A percentile compares a stretch with the other conserved stretches of the same genome.
Conservation (phyloP, 331 rosid species). For the Quercus lobata region DNA sequence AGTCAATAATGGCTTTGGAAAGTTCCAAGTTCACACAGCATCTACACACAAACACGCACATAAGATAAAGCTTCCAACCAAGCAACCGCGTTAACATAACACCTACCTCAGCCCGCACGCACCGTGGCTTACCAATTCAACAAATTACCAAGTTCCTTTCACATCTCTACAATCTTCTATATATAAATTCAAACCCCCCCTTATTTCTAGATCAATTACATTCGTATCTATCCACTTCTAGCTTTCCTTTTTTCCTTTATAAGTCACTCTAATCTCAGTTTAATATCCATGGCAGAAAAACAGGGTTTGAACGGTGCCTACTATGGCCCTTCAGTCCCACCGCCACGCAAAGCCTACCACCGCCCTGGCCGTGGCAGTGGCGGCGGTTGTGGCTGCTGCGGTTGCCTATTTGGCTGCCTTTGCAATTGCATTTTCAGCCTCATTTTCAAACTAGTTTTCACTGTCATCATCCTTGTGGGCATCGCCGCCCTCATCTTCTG, state of each 20-base stretch:
- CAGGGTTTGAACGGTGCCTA: background rate
- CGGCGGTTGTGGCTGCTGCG: constrained; percentile 19
- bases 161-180: background rate
- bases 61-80: background rate
- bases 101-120: background rate
- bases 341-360: background rate
- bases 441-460: constrained; percentile 41
- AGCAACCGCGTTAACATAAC: background rate
- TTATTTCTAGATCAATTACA: background rate
- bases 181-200: background rate
- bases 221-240: no score
- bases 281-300: background rate
- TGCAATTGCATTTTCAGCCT: constrained; percentile 44
- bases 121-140: background rate
- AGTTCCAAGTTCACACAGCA: background rate
- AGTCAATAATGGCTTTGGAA: background rate
- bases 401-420: constrained; percentile 36
- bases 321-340: constrained; percentile 9
- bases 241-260: background rate
- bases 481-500: constrained; percentile 52
- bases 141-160: no score
- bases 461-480: constrained; percentile 31
- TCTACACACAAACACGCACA: background rate
- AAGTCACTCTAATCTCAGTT: no score
- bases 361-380: constrained; percentile 3